Evolutionary conservation across 768 basidiomycete genomes (phyloP), one percentile per base, ranked within the genome.

Genomic region (Panellus pusillus): DNA sequence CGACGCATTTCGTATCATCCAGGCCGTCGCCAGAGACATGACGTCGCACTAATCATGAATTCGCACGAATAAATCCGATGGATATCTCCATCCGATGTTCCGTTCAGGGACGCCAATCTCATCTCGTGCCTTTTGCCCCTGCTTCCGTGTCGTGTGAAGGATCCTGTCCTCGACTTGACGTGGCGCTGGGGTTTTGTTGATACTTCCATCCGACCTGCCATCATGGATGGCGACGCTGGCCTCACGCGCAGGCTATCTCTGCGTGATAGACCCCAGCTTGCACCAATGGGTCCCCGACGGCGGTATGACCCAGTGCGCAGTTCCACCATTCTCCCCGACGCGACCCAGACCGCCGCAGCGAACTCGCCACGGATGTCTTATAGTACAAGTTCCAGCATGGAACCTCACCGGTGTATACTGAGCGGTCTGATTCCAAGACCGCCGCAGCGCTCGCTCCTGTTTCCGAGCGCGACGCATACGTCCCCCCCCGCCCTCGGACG

Each of bases 251-350:
- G 58, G 15, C 4, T 29, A 14, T 61, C 59, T 6, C 6, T 53
- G 32, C 55, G 59, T 32, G 40, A 17, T 13, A 41, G 59, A 35
- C 59, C 59, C 4, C 54, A 61, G 8, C 40, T 13, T 28, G 55
- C 55, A 24, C 59, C 59, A 1, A 50, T 61, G 52, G 59, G 59
- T 19, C 59, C 59, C 7, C 59, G 59, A 3, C 43, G 51, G 9
- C 38, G 56, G 24, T 15, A 44, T 29, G 37, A 44, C 19, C 0
- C 31, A 11, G 52, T 47, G 15, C 58, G 55, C 29, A 49, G 41
- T 20, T 57, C 56, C 2, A 28, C 20, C 13, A 9, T 57, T 4
- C 17, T 47, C 15, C 50, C 55, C 4, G 54, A 46, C 14, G 9
- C 36, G 18, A 42, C 44, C 1, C 45, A 42, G 8, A 47, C 50